phyloP scores from a whole-genome alignment of 1,284 basidiomycete species.

The Fomes fomentarius region DNA sequence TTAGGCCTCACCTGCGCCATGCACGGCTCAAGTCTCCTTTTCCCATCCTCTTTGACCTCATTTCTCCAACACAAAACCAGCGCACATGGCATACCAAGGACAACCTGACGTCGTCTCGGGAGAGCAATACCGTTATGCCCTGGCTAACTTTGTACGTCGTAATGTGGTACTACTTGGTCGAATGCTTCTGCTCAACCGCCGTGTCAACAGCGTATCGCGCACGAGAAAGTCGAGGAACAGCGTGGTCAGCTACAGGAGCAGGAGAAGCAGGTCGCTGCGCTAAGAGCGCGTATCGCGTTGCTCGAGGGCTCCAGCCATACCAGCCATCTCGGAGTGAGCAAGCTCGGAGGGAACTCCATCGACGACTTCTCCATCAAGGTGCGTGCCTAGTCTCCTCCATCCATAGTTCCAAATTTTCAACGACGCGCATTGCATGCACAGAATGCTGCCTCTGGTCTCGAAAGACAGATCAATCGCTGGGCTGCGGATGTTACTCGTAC shows the following conservation, averaged over 20 bases:
- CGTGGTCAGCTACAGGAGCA: constrained; percentile 78
- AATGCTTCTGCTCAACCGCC: not conserved
- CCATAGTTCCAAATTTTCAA: not conserved
- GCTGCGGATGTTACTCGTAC: constrained; percentile 70
- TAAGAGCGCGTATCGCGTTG: constrained; percentile 68
- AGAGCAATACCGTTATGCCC: constrained; percentile 77
- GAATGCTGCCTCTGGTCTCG: constrained; percentile 78
- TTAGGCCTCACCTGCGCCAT: constrained; percentile 5
- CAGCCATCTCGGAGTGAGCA: constrained; percentile 35
- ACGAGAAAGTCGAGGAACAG: constrained; percentile 85
- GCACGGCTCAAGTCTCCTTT: not conserved
- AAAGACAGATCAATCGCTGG: constrained; percentile 82
- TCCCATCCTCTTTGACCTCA: not conserved
- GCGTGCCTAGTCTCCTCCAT: constrained; percentile 21
- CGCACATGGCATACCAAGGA: constrained; percentile 12
- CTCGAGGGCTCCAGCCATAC: constrained; percentile 63
- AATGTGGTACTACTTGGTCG: not conserved
- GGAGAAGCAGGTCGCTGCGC: constrained; percentile 74
- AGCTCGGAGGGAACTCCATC: constrained; percentile 60
- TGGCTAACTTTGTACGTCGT: constrained; percentile 74
- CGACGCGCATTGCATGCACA: constrained; percentile 29
- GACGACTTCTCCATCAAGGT: constrained; percentile 87
- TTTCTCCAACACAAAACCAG: not conserved
- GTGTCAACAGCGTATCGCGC: constrained; percentile 68
- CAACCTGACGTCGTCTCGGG: constrained; percentile 61